Conservation (phyloP, 1,284 basidiomycete species). For the Cutaneotrichosporon sp. region DNA sequence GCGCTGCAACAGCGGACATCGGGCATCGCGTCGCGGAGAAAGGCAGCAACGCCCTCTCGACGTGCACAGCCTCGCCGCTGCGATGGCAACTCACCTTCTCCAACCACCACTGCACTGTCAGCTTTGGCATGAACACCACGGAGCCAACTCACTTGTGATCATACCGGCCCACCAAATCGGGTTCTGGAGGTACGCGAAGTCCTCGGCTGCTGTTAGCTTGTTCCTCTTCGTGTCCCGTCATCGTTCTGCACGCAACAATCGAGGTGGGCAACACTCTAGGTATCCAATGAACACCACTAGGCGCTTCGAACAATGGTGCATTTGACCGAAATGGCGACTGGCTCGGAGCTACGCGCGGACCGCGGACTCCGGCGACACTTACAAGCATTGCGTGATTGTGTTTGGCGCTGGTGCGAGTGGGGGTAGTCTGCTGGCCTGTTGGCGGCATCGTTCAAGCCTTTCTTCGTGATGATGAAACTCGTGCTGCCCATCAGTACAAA, state of each 20-base stretch:
- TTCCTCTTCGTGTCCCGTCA: too few species aligned
- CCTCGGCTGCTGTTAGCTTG: constrained; percentile 59
- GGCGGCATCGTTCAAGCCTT: constrained; percentile 78
- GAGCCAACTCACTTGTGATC: constrained; percentile 67
- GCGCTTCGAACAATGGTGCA: too few species aligned
- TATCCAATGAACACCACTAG: too few species aligned
- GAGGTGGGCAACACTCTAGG: too few species aligned
- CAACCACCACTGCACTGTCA: constrained; percentile 67
- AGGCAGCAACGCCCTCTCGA: too few species aligned
- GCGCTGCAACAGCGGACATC: too few species aligned
- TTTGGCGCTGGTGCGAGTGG: constrained; percentile 55
- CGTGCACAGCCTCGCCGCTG: too few species aligned
- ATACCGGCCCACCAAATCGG: constrained; percentile 99
- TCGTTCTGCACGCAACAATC: too few species aligned
- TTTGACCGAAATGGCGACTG: too few species aligned
- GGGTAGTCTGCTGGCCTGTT: constrained; percentile 61
- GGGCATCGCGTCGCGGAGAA: too few species aligned
- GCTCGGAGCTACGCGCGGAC: too few species aligned
- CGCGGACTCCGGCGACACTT: too few species aligned
- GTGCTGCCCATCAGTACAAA: constrained; percentile 48
- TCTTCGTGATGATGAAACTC: constrained; percentile 95
- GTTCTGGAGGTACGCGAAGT: constrained; percentile 79
- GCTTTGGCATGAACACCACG: neutral
- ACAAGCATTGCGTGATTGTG: constrained; percentile 61
- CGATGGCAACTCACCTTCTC: constrained; percentile 76